phyloP scores from a whole-genome alignment of 1,284 basidiomycete genomes.

The Apiotrichum laibachii region DNA sequence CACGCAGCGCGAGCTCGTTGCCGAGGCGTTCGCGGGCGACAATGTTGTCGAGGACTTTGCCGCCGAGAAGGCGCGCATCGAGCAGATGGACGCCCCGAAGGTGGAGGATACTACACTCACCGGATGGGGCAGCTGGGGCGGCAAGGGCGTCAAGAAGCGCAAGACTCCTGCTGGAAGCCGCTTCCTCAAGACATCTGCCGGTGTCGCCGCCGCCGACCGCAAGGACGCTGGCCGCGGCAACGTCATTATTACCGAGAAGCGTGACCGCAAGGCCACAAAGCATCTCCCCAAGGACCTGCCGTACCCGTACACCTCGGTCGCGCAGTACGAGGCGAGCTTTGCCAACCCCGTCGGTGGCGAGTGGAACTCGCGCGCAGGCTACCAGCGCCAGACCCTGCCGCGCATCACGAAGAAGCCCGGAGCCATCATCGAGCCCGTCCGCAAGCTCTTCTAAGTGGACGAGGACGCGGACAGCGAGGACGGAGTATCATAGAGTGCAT shows the following conservation, averaged over 20 bases:
- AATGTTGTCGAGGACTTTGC: slow-evolving; percentile 86
- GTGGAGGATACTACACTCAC: slow-evolving; percentile 86
- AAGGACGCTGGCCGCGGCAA: slow-evolving; percentile 80
- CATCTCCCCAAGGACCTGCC: slow-evolving; percentile 87
- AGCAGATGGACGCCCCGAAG: slow-evolving; percentile 77
- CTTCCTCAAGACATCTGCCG: slow-evolving; percentile 74
- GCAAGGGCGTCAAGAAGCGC: slow-evolving; percentile 60
- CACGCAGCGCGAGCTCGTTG: slow-evolving; percentile 75
- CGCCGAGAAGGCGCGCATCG: slow-evolving; percentile 72
- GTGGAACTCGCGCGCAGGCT: slow-evolving; percentile 88
- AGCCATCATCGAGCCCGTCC: slow-evolving; percentile 68
- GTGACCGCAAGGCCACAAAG: slow-evolving; percentile 87
- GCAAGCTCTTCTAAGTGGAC: slow-evolving; percentile 56
- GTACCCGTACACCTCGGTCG: slow-evolving; percentile 85
- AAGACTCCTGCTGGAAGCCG: slow-evolving; percentile 53
- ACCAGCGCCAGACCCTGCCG: slow-evolving; percentile 79
- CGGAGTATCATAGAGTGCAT: neutral
- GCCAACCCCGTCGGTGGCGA: slow-evolving; percentile 77
- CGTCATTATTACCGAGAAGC: slow-evolving; percentile 90
- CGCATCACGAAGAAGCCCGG: slow-evolving; percentile 83
- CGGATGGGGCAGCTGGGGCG: slow-evolving; percentile 96
- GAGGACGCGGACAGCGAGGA: too few species aligned
- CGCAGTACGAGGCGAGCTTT: slow-evolving; percentile 83
- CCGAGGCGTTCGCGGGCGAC: slow-evolving; percentile 92
- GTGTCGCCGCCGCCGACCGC: slow-evolving; percentile 71